Conservation (phyloP, 352 stramenopile species). For the Globisporangium paroecandrum region DNA sequence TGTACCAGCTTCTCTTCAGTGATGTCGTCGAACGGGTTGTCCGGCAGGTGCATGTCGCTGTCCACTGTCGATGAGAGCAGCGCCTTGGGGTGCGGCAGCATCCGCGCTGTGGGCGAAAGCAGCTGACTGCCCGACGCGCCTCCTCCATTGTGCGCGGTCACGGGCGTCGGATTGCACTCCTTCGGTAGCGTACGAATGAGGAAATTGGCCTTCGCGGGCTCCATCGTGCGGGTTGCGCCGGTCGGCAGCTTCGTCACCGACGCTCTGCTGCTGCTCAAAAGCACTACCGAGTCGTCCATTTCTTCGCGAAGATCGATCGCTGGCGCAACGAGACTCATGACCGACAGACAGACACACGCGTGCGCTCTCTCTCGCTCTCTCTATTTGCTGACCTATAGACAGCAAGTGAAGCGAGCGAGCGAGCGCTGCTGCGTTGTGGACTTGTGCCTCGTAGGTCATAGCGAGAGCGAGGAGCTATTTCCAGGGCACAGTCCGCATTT, state of each 20-base stretch:
- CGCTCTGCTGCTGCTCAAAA: not conserved
- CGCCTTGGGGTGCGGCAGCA: conserved; percentile 2
- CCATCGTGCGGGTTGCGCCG: not conserved
- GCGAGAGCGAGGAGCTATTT: conserved; percentile 2
- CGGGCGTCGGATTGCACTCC: conserved; percentile 68
- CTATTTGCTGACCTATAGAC: not conserved
- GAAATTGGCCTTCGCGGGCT: conserved; percentile 48
- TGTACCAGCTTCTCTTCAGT: conserved; percentile 68
- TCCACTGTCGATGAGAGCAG: conserved; percentile 6
- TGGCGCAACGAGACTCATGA: conserved; percentile 39
- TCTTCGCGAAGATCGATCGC: conserved; percentile 51
- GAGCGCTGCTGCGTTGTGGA: not conserved
- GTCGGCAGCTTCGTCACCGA: not conserved
- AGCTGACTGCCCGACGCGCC: conserved; percentile 13
- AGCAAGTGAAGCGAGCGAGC: not conserved
- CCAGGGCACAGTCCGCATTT: not conserved
- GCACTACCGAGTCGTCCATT: conserved; percentile 24
- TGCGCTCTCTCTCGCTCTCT: not conserved
- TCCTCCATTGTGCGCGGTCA: conserved; percentile 18
- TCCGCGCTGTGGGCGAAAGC: conserved; percentile 24
- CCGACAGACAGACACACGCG: not conserved
- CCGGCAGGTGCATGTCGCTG: conserved; percentile 25
- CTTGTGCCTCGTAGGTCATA: not conserved
- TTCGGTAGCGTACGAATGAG: conserved; percentile 67
- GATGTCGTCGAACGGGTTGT: conserved; percentile 81